Base-by-base conservation (phyloP, 495 filamentous ascomycete species). In the Tricharina praecox region DNA sequence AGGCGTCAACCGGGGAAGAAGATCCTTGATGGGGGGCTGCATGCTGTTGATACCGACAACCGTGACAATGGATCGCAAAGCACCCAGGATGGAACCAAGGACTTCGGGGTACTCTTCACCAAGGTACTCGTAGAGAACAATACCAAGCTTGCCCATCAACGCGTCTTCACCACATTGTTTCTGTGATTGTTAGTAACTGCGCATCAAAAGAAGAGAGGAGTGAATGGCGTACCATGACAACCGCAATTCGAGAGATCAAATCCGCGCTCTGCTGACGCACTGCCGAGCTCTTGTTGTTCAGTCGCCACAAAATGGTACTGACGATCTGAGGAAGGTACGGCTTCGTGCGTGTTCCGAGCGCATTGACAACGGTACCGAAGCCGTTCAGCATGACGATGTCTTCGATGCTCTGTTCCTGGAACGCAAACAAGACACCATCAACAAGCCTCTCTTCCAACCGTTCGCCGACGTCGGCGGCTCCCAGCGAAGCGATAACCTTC, bases 21-120 rank as follows among this genome's bases (percentile, higher is more conserved):
- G 75, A 59, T 99, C 92, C 52, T 85, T 83, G 63, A 99, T 95
- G n/a, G 92, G 87, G 9, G 92, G 92, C 50, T 96, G 85, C 92
- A 99, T 96, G 64, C 85, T 82, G 63, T 79, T 83, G 72, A 99
- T 94, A 66, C 92, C 92, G 34, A 99, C 87, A 23, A 96, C 92
- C 0, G 90, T 94, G 55, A 99, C 92, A 64, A 99, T 96, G 40
- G 84, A 86, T 34, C 92, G 80, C 11, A 99, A 72, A 26, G 92
- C 92, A 49, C 90, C 86, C 24, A 99, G 72, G 59, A 99, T 99
- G 1, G 87, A 95, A 41, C 92, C 92, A 4, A 99, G 74, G 21
- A 96, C 92, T 63, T 99, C 92, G 4, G 92, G 92, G 58, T 99
- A 99, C 63, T 99, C 92, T 67, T 99, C 92, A 66, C 92, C 92